Percentiles rank a stretch among this genome's conserved stretches.
Evolutionary conservation across 768 basidiomycete genomes (phyloP).

Genomic region (Cyclocybe cylindracea): DNA sequence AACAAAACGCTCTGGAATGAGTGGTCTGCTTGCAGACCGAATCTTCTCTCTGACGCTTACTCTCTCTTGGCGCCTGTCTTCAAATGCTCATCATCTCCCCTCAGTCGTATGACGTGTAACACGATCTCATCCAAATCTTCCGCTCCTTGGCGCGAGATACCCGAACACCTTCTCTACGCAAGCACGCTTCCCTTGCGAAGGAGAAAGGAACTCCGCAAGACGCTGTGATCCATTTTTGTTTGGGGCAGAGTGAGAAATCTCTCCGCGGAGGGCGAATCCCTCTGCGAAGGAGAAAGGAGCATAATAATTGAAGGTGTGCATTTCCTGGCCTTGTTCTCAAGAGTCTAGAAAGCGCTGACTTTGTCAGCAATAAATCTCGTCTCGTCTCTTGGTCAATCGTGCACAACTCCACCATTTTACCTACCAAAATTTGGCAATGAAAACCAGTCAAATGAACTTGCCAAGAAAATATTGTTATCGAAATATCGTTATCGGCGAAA

Average conservation of each 20-base stretch:
- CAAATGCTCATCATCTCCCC: not conserved
- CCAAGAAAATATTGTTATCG: too few relatives aligned
- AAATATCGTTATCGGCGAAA: too few relatives aligned
- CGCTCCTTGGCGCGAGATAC: too few relatives aligned
- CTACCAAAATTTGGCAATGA: not conserved
- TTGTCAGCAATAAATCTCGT: not conserved
- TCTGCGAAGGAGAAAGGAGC: too few relatives aligned
- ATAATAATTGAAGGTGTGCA: too few relatives aligned
- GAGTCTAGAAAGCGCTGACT: not conserved
- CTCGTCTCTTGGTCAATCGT: not conserved
- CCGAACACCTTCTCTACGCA: too few relatives aligned
- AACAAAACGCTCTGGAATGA: constrained; percentile 15
- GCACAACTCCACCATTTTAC: constrained; percentile 4
- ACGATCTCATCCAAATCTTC: not conserved
- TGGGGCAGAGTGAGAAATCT: too few relatives aligned
- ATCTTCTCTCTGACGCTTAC: constrained; percentile 20
- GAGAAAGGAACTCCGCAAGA: too few relatives aligned
- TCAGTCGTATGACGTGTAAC: not conserved
- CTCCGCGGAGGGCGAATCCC: too few relatives aligned
- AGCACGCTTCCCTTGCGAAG: too few relatives aligned
- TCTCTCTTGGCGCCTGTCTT: not conserved
- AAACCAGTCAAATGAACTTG: too few relatives aligned
- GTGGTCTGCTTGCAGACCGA: constrained; percentile 12
- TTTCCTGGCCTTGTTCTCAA: not conserved
- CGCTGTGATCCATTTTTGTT: too few relatives aligned